Evolutionary conservation across 2,329 filamentous ascomycete species (phyloP).

Genomic region (Calonectria pseudoreteaudii): DNA sequence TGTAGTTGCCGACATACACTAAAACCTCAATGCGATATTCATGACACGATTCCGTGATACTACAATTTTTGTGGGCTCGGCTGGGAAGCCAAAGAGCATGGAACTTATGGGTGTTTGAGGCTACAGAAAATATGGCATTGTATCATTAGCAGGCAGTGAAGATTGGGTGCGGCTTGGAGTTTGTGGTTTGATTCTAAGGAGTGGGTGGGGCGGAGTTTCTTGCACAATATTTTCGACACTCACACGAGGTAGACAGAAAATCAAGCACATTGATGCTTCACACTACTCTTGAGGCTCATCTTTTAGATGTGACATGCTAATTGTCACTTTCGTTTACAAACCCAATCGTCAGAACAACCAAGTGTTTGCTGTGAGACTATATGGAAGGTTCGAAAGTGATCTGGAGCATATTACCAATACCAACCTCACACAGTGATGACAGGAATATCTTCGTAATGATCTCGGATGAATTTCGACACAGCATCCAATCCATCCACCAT

Average conservation of each 20-base stretch:
- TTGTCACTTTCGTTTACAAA: neutral
- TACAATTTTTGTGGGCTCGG: too few species aligned
- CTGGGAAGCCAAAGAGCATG: neutral
- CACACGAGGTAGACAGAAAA: neutral
- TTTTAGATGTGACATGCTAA: too few species aligned
- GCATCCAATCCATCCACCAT: neutral
- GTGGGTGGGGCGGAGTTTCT: neutral
- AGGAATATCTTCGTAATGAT: neutral
- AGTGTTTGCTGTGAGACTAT: neutral
- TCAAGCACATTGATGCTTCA: neutral
- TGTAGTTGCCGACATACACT: neutral
- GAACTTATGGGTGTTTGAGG: neutral
- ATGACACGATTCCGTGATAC: neutral
- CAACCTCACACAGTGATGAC: neutral
- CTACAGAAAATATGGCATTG: neutral
- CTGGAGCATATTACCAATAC: neutral
- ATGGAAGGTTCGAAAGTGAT: neutral
- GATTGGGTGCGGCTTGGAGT: neutral
- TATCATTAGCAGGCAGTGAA: too few species aligned
- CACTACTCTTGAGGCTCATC: neutral
- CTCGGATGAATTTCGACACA: neutral
- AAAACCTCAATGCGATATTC: too few species aligned
- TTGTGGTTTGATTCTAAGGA: neutral
- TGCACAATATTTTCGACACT: neutral
- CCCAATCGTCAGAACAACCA: neutral